These are phyloP conservation scores for Aspergillus panamensis DNA, from an alignment of 495 filamentous ascomycete species.

Conservation along the genomic window DNA sequence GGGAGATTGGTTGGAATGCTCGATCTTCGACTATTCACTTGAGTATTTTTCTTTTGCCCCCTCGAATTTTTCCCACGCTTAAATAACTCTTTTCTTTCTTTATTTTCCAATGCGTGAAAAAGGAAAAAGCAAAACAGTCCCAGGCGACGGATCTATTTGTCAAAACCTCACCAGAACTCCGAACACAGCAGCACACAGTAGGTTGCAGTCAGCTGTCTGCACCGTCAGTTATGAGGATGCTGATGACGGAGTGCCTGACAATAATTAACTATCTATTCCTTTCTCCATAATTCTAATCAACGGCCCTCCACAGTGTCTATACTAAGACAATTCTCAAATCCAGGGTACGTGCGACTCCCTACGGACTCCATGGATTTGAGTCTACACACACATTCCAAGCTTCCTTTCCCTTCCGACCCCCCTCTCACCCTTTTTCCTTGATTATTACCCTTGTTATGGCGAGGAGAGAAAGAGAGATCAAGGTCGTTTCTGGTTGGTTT, in stretches of 20 bases:
- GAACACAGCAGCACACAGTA: not conserved
- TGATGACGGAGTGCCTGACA: not conserved
- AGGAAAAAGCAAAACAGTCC: not conserved
- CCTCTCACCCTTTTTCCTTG: not conserved
- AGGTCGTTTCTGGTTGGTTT: not conserved
- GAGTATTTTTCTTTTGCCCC: not conserved
- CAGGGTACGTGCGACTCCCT: no score
- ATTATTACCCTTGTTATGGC: not conserved
- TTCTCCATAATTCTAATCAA: no score
- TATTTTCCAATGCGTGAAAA: not conserved
- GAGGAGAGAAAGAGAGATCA: not conserved
- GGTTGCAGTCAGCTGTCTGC: not conserved
- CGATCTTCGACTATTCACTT: not conserved
- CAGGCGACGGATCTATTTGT: no score
- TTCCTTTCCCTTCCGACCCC: not conserved
- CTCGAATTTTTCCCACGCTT: not conserved
- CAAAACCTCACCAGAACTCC: not conserved
- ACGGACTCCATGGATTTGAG: no score
- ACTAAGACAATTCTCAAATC: no score
- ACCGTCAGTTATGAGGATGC: not conserved
- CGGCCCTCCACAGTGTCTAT: no score
- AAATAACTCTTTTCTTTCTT: not conserved
- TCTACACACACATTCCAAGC: slow-evolving; percentile 1
- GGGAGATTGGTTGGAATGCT: not conserved
- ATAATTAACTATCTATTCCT: not conserved